Conservation (phyloP, 495 filamentous ascomycete species). For the Penicillium daleae region DNA sequence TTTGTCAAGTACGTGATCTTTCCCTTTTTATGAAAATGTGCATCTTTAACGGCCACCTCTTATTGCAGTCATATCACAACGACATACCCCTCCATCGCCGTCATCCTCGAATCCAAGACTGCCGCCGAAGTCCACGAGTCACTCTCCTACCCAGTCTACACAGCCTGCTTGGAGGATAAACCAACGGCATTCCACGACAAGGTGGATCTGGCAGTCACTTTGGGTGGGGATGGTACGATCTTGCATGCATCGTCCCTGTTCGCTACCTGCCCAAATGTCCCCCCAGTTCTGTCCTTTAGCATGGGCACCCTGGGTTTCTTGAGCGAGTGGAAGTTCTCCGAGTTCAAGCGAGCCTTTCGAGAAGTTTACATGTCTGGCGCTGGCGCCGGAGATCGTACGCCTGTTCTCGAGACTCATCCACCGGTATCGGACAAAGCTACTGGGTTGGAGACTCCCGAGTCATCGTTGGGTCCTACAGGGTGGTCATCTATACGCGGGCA, state of each 20-base stretch:
- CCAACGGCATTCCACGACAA: slow-evolving; percentile 59
- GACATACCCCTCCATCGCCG: slow-evolving; percentile 77
- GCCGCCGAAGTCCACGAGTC: slow-evolving; percentile 73
- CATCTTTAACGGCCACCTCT: slow-evolving; percentile 11
- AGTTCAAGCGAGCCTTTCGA: slow-evolving; percentile 86
- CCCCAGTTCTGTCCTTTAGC: slow-evolving; percentile 91
- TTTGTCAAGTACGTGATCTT: slow-evolving; percentile 64
- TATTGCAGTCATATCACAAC: slow-evolving; percentile 66
- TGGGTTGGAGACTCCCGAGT: slow-evolving; percentile 22
- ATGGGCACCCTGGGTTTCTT: slow-evolving; percentile 96
- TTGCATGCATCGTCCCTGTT: slow-evolving; percentile 90
- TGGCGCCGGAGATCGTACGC: slow-evolving; percentile 52
- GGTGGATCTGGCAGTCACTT: slow-evolving; percentile 82
- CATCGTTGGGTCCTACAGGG: slow-evolving; percentile 45
- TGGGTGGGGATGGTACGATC: slow-evolving; percentile 96
- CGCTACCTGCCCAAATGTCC: slow-evolving; percentile 76
- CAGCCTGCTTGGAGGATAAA: slow-evolving; percentile 39
- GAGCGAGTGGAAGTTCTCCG: slow-evolving; percentile 93
- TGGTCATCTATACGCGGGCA: slow-evolving; percentile 81
- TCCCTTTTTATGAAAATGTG: not conserved
- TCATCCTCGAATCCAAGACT: slow-evolving; percentile 80
- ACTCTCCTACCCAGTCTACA: slow-evolving; percentile 79
- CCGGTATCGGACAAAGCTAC: slow-evolving; percentile 12
- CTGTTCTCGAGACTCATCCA: slow-evolving; percentile 36
- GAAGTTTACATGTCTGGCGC: slow-evolving; percentile 94